Evolutionary conservation across 495 filamentous ascomycete genomes (phyloP), one percentile per base, ranked within the genome.

Genomic region (Neurospora sp.): DNA sequence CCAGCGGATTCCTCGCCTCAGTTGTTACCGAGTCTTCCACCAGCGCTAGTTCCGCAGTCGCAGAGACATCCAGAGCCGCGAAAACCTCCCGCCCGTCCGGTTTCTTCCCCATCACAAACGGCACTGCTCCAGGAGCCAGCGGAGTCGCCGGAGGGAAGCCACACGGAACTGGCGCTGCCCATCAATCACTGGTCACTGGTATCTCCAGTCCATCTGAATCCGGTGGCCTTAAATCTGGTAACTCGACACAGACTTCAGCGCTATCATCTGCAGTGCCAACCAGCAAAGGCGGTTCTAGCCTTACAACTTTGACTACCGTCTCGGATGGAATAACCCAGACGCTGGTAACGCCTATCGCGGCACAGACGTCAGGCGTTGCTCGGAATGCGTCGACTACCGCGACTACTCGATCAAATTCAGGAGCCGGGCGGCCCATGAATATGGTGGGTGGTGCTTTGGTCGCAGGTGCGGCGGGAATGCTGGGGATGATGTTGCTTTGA

Each of bases 401-500:
- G 31, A 35, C 27, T 7, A 37, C 14, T 37, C 14, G 53, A 65
- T 61, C 72, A 6, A 44, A 39, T 4, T 71, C 72, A 10, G 72
- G 69, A 38, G 72, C 69, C 14, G 69, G 69, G 18, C 14, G 65
- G 41, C 16, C 69, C 9, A 39, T 71, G 48, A 44, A 38, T 12
- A 27, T 70, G 46, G n/a, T 73, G 20, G 46, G 38, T 18, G 14
- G 53, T 27, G 72, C 72, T 31, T 48, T 73, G n/a, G 46, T 73
- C 9, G 72, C 18, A 9, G 69, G 72, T 31, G 72, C 31, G 4
- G 72, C 31, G 22, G 69, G 72, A 4, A 31, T 71, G 44, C 18
- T 73, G 59, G 72, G 69, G 14, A 71, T 73, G 72, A 5, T 73
- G 4, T 40, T 73, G 37, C 20, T 73, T 7, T 73, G 44, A 69